These are phyloP conservation scores for Daedaleopsis sinensis DNA, from an alignment of 768 basidiomycete genomes.

Conservation along the genomic window DNA sequence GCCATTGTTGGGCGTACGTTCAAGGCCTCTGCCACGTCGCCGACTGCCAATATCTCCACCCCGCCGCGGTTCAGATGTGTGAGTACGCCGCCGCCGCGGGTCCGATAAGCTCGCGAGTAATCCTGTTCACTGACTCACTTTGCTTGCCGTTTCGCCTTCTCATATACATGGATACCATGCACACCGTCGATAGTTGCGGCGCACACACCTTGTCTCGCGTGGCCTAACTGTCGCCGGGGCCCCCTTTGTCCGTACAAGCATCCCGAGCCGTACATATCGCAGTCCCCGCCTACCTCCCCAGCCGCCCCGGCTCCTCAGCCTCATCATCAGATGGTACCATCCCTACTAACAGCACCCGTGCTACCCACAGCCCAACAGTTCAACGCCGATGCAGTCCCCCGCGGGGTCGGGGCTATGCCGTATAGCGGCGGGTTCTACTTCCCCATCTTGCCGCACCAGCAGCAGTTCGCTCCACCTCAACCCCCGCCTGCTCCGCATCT, in stretches of 20 bases:
- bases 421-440: constrained; percentile 32
- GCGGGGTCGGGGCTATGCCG: constrained; percentile 28
- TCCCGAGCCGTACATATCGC: constrained; percentile 28
- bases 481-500: constrained; percentile 5
- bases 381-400: constrained; percentile 17
- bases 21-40: constrained; percentile 35
- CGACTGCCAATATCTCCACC: constrained; percentile 36
- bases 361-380: constrained; percentile 5
- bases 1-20: constrained; percentile 43
- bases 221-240: constrained; percentile 34
- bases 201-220: constrained; percentile 39
- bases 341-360: background rate
- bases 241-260: constrained; percentile 35
- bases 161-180: too few species aligned
- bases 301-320: constrained; percentile 6
- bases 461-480: constrained; percentile 1
- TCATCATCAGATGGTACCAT: constrained; percentile 1
- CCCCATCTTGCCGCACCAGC: constrained; percentile 7
- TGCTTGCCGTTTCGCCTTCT: background rate
- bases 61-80: constrained; percentile 35
- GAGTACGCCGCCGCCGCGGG: constrained; percentile 20
- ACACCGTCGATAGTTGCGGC: constrained; percentile 30
- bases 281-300: constrained; percentile 14
- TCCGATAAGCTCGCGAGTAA: background rate
- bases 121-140: background rate